These are phyloP conservation scores for Triadica sebifera DNA, from an alignment of 345 rosid genomes.

Conservation along the genomic window DNA sequence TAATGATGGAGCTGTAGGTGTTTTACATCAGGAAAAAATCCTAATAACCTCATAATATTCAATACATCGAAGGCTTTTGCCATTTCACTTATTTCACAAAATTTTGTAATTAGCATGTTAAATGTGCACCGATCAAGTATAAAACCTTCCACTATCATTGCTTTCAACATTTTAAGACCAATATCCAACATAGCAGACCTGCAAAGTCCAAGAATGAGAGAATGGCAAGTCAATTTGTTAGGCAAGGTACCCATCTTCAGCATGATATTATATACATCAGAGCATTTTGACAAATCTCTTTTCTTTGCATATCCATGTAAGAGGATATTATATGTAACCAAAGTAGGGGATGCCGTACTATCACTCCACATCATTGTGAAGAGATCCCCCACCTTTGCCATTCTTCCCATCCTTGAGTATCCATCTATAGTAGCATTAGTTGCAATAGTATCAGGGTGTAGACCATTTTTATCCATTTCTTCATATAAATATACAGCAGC, in stretches of 20 bases:
- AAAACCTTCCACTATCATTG: constrained; percentile 47
- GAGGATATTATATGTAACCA: constrained; percentile 70
- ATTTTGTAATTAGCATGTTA: constrained; percentile 57
- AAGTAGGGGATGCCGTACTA: constrained; percentile 40
- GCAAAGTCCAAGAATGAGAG: constrained; percentile 69
- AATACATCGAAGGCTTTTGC: constrained; percentile 49
- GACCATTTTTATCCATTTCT: constrained; percentile 48
- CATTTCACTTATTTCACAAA: constrained; percentile 46
- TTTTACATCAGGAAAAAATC: constrained; percentile 44
- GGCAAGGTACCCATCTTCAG: constrained; percentile 44
- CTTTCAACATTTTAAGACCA: constrained; percentile 60
- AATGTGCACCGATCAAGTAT: constrained; percentile 50
- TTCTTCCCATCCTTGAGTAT: constrained; percentile 61
- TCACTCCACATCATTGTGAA: constrained; percentile 42
- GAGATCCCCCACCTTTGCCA: constrained; percentile 38
- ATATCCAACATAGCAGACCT: constrained; percentile 55
- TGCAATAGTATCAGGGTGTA: constrained; percentile 51
- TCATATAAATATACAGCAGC: constrained; percentile 45
- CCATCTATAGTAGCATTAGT: constrained; percentile 55
- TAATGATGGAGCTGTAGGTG: constrained; percentile 41
- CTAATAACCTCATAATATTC: constrained; percentile 46
- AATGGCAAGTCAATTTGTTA: constrained; percentile 61
- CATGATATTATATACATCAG: constrained; percentile 48
- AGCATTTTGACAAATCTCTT: constrained; percentile 47
- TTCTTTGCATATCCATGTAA: constrained; percentile 72